Conservation (phyloP, 2,329 filamentous ascomycete genomes). For the Tolypocladium cylindrosporum region DNA sequence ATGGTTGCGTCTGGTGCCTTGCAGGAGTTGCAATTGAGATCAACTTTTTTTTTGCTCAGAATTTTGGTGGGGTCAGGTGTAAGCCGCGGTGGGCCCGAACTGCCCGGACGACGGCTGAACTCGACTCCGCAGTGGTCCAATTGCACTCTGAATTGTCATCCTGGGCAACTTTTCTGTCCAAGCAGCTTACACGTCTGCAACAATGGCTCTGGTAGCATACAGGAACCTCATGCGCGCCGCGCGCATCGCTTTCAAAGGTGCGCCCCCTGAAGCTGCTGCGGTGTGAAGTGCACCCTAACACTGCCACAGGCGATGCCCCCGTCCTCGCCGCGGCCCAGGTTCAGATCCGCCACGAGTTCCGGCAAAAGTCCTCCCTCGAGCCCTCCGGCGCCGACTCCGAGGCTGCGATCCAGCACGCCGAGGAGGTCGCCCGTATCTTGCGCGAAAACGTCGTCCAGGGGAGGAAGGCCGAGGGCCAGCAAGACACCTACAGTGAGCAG, state of each 20-base stretch:
- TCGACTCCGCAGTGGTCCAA: conserved; percentile 7
- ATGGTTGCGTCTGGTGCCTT: conserved; percentile 31
- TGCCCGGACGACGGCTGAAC: conserved; percentile 14
- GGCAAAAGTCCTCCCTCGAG: conserved; percentile 50
- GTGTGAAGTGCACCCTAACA: not conserved
- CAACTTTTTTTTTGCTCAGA: conserved; percentile 5
- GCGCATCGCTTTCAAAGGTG: conserved; percentile 75
- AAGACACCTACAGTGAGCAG: conserved; percentile 49
- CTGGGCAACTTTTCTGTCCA: not conserved
- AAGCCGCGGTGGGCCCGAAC: not conserved
- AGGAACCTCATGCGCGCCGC: conserved; percentile 72
- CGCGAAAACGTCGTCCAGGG: conserved; percentile 86
- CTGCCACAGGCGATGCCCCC: conserved; percentile 52
- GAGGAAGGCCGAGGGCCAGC: conserved; percentile 30
- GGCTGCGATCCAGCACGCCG: conserved; percentile 64
- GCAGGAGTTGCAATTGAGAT: not conserved
- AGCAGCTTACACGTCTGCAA: not conserved
- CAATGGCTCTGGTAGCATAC: conserved; percentile 65
- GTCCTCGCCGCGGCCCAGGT: conserved; percentile 60
- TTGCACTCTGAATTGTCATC: not conserved
- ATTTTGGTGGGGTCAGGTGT: conserved; percentile 4
- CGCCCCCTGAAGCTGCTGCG: not conserved
- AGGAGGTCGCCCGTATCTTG: conserved; percentile 73
- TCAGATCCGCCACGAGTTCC: conserved; percentile 67
- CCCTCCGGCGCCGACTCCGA: conserved; percentile 47